Evolutionary conservation across 2,329 filamentous ascomycete genomes (phyloP).

Genomic region (Pestalotiopsis sp.): DNA sequence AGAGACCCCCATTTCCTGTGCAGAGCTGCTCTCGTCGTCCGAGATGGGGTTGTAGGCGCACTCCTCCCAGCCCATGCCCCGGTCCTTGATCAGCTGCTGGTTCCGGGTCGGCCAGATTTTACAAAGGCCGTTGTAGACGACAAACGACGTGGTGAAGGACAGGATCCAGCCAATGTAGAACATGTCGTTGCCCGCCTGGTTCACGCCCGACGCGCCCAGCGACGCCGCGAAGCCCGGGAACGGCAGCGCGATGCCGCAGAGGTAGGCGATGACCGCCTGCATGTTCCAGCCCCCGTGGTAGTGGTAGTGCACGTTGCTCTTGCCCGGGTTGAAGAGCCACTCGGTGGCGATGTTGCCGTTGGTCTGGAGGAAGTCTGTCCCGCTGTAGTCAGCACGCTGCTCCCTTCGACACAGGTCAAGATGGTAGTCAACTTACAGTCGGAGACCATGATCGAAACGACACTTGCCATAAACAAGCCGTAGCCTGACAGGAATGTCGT

Average conservation of each 20-base stretch:
- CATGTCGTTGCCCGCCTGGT: slow-evolving; percentile 11
- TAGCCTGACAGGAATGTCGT: slow-evolving; percentile 40
- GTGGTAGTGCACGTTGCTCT: slow-evolving; percentile 6
- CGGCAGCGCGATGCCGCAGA: slow-evolving; percentile 3
- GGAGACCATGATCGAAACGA: slow-evolving; percentile 7
- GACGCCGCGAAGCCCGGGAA: slow-evolving; percentile 9
- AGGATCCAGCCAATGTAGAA: slow-evolving; percentile 11
- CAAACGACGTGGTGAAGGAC: slow-evolving; percentile 8
- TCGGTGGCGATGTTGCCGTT: slow-evolving; percentile 3
- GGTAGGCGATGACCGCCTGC: slow-evolving; percentile 7
- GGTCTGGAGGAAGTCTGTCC: slow-evolving; percentile 4
- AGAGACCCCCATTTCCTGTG: slow-evolving; percentile 1
- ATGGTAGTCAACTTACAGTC: slow-evolving; percentile 3
- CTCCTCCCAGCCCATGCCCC: slow-evolving; percentile 7
- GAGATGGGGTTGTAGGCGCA: not conserved
- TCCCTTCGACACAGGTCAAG: not conserved
- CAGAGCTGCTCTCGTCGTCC: slow-evolving; percentile 4
- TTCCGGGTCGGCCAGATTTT: slow-evolving; percentile 8
- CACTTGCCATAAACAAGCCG: slow-evolving; percentile 1
- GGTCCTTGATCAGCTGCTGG: slow-evolving; percentile 2
- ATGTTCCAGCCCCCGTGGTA: slow-evolving; percentile 11
- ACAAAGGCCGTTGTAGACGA: slow-evolving; percentile 1
- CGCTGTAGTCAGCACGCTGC: not conserved
- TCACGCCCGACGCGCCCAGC: slow-evolving; percentile 7
- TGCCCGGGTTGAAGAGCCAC: slow-evolving; percentile 9